Percentiles rank a stretch among this genome's conserved stretches.
These are phyloP conservation scores for Trichoderma hamatum DNA, from an alignment of 2,329 filamentous ascomycete species.

Conservation along the genomic window DNA sequence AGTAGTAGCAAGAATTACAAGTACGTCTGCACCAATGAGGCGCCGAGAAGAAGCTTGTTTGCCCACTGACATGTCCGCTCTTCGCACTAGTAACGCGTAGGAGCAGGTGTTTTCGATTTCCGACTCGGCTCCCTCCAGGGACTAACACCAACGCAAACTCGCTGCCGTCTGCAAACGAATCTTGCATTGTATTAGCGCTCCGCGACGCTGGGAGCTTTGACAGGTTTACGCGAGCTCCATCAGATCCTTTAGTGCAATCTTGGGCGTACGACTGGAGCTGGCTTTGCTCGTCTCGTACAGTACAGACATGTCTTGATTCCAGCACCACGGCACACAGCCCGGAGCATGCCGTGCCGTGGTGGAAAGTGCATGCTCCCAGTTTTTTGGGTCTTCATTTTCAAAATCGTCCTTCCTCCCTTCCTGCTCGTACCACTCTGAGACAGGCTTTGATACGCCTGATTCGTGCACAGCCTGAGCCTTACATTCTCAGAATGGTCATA, in stretches of 20 bases:
- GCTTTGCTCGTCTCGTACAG: not conserved
- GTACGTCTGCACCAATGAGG: not conserved
- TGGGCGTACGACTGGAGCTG: not conserved
- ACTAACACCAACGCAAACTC: not conserved
- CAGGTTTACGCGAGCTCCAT: slow-evolving; percentile 12
- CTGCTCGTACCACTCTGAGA: slow-evolving; percentile 6
- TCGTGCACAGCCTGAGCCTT: not conserved
- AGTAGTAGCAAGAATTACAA: not conserved
- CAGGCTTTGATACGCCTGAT: not conserved
- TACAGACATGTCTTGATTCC: not conserved
- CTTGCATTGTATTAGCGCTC: not conserved
- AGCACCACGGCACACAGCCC: not conserved
- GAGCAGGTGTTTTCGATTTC: not conserved
- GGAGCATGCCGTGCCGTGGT: not conserved
- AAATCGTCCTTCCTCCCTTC: not conserved
- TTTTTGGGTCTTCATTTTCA: not conserved
- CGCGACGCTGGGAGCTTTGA: not conserved
- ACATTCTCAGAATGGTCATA: not conserved
- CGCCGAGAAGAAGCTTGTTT: not conserved
- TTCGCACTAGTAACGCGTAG: not conserved
- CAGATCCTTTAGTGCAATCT: not conserved
- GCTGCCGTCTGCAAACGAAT: not conserved
- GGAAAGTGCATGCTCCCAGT: not conserved
- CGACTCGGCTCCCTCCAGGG: not conserved
- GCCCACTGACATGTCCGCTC: not conserved